Evolutionary conservation across 306 rosid genomes (phyloP).

Genomic region (Ormosia emarginata): DNA sequence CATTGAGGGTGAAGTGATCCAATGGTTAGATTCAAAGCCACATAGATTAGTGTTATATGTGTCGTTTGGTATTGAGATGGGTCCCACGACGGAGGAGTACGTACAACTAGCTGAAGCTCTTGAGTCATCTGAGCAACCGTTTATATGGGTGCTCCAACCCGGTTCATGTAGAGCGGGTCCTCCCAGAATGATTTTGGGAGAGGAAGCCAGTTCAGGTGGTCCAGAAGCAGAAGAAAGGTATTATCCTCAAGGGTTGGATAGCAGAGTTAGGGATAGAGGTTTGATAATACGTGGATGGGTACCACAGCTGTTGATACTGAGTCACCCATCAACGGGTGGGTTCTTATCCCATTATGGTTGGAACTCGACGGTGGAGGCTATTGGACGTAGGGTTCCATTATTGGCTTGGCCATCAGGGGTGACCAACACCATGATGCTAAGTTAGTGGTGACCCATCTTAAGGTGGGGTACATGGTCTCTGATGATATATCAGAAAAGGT

Average conservation of each 20-base stretch:
- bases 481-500: constrained; percentile 29
- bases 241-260: constrained; percentile 44
- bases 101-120: constrained; percentile 34
- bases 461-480: constrained; percentile 39
- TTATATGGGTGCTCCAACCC: constrained; percentile 60
- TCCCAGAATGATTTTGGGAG: neutral
- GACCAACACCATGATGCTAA: constrained; percentile 52
- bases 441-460: constrained; percentile 43
- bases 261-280: constrained; percentile 42
- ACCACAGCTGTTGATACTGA: constrained; percentile 67
- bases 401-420: constrained; percentile 67
- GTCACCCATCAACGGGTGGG: constrained; percentile 70
- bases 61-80: constrained; percentile 52
- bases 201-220: neutral
- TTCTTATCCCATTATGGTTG: constrained; percentile 71
- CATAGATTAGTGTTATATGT: constrained; percentile 50
- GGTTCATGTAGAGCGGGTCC: constrained; percentile 42
- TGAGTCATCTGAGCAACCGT: constrained; percentile 32
- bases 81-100: constrained; percentile 47
- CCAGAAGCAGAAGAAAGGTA: constrained; percentile 23
- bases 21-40: constrained; percentile 57
- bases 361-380: constrained; percentile 67
- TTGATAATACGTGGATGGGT: constrained; percentile 77
- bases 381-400: constrained; percentile 59
- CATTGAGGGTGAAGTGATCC: constrained; percentile 46